Evolutionary conservation across 345 rosid genomes (phyloP), one percentile per base, ranked within the genome.

Genomic region (Balakata baccata): DNA sequence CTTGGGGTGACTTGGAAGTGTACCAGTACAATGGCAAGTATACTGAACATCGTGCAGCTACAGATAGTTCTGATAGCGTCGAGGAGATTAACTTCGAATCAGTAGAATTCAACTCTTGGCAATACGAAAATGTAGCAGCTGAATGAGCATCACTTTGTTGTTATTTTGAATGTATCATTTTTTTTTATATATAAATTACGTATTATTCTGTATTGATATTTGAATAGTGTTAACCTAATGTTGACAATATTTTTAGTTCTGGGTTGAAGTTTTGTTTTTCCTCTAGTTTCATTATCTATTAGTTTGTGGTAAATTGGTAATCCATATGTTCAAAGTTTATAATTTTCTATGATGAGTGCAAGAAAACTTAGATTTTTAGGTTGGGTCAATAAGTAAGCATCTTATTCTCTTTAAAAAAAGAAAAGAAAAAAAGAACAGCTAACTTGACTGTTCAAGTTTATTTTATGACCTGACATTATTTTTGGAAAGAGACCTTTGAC

Each of bases 1-100:
- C 93, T 25, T 90, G 97, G 97, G 97, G 95, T 0, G 95, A 92
- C 75, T 75, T 92, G 46, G 95, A 90, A 81, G 87, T 92, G 47
- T 92, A 90, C 79, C 86, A 73, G 66, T 92, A 82, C 86, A 92
- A 90, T 45, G 97, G 92, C 69, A 92, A 86, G 67, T 92, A 92
- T 66, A 52, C 59, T 0, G 80, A 90, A 71, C 85, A 87, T 47
- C 79, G 89, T 3, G 90, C 86, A 29, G 85, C 84, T 3, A 29
- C 83, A 0, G 92, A 88, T 77, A 74, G 72, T 74, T 84, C 87
- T 5, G 75, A 71, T 8, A 72, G 83, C 61, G 62, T 78, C 13
- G 85, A 79, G 60, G 89, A 79, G 74, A 68, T 72, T 11, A 86
- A 84, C 70, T 18, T 66, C 43, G 79, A 67, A 58, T 79, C 89